Evolutionary conservation across 805 yeast genomes (phyloP), one percentile per base, ranked within the genome.

Genomic region (Yarrowia sp.): DNA sequence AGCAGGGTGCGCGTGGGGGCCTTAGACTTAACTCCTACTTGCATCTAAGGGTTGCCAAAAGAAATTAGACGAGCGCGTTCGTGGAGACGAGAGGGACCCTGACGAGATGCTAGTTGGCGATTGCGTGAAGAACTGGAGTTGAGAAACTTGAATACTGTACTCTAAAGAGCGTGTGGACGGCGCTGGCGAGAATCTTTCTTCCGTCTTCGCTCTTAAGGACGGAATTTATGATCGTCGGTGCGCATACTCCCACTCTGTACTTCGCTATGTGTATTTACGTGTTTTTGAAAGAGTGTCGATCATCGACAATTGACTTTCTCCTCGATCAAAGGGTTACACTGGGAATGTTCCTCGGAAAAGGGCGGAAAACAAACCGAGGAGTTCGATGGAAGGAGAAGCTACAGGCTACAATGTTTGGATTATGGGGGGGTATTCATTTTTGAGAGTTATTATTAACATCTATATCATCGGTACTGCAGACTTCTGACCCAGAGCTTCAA

Each of bases 391-490:
- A n/a, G 14, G 40, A 32, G 32, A 49, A 9, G 40, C 40, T 50
- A 35, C 53, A 4, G 26, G 10, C 14, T 45, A 19, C 32, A 45
- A 19, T 19, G 32, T 14, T 11, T 3, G 26, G 36, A 10, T 14
- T 15, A 8, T 7, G n/a, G 5, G n/a, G 11, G 38, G 63, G 63
- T 42, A 9, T 8, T 56, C 48, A 56, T 41, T 41, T 41, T 56
- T 56, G 63, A 56, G 63, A 56, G 63, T 56, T 56, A 41, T 56
- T 56, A 56, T 56, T 56, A 56, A 56, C 63, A 41, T 56, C 63
- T 56, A 56, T 41, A 56, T 56, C 63, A 41, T 56, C 48, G 63
- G 63, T 56, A 41, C 63, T 56, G 63, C 63, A 15, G 63, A 56
- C 63, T 56, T 56, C 63, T 10, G 63, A 56, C 46, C 63, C 63